A percentile compares a stretch with the other conserved stretches of the same genome.
phyloP scores from a whole-genome alignment of 768 basidiomycete species.

The Pleurotus giganteus region DNA sequence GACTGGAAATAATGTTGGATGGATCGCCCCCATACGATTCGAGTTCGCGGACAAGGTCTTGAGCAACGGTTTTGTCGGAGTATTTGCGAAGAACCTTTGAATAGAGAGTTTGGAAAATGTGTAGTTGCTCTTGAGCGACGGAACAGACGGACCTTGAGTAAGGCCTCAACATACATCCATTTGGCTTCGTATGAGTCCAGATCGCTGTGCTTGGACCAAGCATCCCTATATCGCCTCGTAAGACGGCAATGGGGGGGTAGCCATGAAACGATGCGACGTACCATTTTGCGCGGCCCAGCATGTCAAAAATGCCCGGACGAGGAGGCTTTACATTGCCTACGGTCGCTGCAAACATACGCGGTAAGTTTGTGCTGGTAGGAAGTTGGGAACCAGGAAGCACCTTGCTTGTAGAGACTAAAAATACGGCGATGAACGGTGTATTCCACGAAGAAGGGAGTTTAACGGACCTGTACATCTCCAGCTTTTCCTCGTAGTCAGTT shows the following conservation, averaged over 20 bases:
- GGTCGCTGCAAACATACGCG: slow-evolving; percentile 57
- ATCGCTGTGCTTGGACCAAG: slow-evolving; percentile 93
- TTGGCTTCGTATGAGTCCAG: slow-evolving; percentile 78
- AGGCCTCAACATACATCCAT: slow-evolving; percentile 83
- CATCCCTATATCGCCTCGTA: slow-evolving; percentile 60
- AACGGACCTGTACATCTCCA: slow-evolving; percentile 85
- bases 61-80: slow-evolving; percentile 78
- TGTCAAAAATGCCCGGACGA: slow-evolving; percentile 86
- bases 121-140: not conserved
- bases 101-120: not conserved
- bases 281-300: slow-evolving; percentile 94
- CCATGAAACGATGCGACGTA: slow-evolving; percentile 37
- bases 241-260: slow-evolving; percentile 2
- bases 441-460: not conserved
- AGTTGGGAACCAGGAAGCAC: slow-evolving; percentile 34
- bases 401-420: slow-evolving; percentile 79
- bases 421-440: not conserved
- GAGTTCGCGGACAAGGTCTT: slow-evolving; percentile 72
- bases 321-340: slow-evolving; percentile 80
- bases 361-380: slow-evolving; percentile 8
- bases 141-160: slow-evolving; percentile 64
- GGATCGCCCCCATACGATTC: slow-evolving; percentile 74
- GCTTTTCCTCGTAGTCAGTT: slow-evolving; percentile 93
- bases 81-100: slow-evolving; percentile 77
- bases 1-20: slow-evolving; percentile 60